Evolutionary conservation across 495 filamentous ascomycete species (phyloP).

Genomic region (Aspergillus coremiiformis): DNA sequence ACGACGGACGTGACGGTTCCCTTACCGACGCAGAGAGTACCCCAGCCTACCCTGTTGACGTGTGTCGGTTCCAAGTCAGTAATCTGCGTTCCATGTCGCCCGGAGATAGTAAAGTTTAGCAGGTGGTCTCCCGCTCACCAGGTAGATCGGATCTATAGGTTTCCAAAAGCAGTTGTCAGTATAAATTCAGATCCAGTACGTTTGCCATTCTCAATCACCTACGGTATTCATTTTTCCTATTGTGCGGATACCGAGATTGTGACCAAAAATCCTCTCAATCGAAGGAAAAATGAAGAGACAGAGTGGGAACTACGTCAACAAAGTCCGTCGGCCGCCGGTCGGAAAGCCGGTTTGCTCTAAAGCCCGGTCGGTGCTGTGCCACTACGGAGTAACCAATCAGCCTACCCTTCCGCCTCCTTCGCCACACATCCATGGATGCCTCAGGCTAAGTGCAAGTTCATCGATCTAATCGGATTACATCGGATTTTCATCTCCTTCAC

Average conservation of each 20-base stretch:
- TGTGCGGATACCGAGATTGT: not conserved
- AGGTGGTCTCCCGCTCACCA: conserved; percentile 32
- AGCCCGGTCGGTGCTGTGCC: not conserved
- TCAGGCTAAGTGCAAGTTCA: not conserved
- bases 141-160: conserved; percentile 44
- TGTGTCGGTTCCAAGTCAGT: conserved; percentile 18
- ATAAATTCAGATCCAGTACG: too few species aligned
- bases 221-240: conserved; percentile 42
- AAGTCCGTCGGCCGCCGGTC: not conserved
- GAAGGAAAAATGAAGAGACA: conserved; percentile 7
- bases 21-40: conserved; percentile 69
- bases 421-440: not conserved
- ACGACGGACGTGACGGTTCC: not conserved
- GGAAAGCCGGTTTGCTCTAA: not conserved
- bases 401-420: not conserved
- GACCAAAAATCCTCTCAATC: not conserved
- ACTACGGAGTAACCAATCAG: not conserved
- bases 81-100: not conserved
- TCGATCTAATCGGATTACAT: not conserved
- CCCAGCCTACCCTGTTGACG: conserved; percentile 72
- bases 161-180: not conserved
- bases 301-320: conserved; percentile 28
- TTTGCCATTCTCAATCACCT: conserved; percentile 1
- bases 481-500: conserved; percentile 3
- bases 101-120: not conserved